phyloP scores from a whole-genome alignment of 129 eudicot species.

The Glebionis coronaria region DNA sequence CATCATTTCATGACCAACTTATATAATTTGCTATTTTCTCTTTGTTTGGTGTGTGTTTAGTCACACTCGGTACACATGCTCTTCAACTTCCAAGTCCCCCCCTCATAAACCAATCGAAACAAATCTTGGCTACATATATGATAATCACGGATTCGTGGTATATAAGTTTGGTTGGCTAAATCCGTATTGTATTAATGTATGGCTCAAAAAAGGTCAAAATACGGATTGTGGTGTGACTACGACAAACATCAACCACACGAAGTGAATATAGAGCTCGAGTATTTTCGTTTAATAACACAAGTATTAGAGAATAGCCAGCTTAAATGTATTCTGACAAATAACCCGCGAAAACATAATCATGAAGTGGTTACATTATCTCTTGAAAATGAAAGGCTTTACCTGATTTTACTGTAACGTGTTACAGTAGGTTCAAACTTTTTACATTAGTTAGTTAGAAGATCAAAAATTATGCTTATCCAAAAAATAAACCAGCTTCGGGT shows the following conservation, averaged over 20 bases:
- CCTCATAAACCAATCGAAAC: too few species aligned
- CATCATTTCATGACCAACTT: constrained; percentile 8
- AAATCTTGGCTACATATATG: neutral
- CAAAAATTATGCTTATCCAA: too few species aligned
- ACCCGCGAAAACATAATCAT: too few species aligned
- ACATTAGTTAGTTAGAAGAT: too few species aligned
- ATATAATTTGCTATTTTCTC: neutral
- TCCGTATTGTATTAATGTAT: neutral
- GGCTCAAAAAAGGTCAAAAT: neutral
- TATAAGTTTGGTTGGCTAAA: neutral
- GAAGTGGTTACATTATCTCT: too few species aligned
- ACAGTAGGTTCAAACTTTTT: too few species aligned
- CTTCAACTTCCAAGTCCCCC: constrained; percentile 13
- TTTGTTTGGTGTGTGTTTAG: constrained; percentile 32
- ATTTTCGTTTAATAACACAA: neutral
- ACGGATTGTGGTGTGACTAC: neutral
- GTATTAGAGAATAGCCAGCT: neutral
- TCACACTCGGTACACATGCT: constrained; percentile 28
- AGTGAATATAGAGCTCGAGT: neutral
- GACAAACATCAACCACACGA: neutral
- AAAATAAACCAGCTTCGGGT: too few species aligned
- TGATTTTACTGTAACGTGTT: too few species aligned
- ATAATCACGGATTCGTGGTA: constrained; percentile 1
- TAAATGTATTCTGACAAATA: too few species aligned
- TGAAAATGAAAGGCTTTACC: too few species aligned